phyloP scores from a whole-genome alignment of 176 grass and related monocot genomes.

The Oryza rufipogon region DNA sequence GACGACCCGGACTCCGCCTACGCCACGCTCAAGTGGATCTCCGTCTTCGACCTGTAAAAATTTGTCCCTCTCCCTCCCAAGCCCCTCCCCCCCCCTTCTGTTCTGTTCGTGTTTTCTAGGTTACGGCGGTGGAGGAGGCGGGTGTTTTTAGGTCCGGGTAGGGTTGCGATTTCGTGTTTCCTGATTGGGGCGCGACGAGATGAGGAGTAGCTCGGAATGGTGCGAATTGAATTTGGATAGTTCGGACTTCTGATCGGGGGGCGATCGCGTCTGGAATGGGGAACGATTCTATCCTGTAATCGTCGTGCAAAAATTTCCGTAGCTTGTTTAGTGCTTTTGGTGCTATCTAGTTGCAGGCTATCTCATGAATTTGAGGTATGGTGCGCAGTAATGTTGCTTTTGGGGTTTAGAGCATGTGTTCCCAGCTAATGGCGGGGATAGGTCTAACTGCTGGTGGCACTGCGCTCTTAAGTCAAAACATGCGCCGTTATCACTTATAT shows the following conservation, averaged over 20 bases:
- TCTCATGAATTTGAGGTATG: background rate
- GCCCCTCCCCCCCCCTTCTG: background rate
- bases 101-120: background rate
- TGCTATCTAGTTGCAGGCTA: background rate
- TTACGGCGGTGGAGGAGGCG: background rate
- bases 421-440: background rate
- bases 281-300: background rate
- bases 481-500: background rate
- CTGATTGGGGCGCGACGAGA: background rate
- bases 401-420: background rate
- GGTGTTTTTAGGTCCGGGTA: background rate
- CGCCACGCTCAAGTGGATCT: constrained; percentile 95
- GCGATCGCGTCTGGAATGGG: background rate
- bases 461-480: background rate
- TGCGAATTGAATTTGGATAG: background rate
- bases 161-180: background rate
- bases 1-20: constrained; percentile 74
- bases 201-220: background rate
- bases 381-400: background rate
- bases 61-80: background rate
- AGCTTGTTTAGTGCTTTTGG: background rate
- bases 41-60: constrained; percentile 82
- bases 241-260: background rate
- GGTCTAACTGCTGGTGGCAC: background rate
- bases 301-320: background rate